Evolutionary conservation across 2,329 filamentous ascomycete genomes (phyloP), one percentile per base, ranked within the genome.

Genomic region (Alternaria ethzedia): DNA sequence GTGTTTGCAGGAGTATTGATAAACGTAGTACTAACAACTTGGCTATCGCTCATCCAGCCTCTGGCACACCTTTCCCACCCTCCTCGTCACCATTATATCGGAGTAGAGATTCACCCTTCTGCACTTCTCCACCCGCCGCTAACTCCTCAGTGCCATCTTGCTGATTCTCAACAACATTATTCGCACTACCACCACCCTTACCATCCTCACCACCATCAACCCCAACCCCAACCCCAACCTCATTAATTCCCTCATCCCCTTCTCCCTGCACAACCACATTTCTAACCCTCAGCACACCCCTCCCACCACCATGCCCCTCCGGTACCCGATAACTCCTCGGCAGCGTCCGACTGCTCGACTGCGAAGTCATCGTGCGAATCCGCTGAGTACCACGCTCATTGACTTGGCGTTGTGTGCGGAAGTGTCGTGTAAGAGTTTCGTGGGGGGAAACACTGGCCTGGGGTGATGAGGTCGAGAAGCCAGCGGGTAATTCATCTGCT

Each of bases 321-420:
- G 59, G 59, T 5, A 32, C 54, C 11, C 36, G 28, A 11, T 50
- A 57, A 26, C 54, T 61, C 25, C 45, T 47, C 26, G 59, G 59
- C 25, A 61, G 12, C 5, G 59, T 61, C 11, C 21, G 36, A 17
- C 26, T 44, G n/a, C 59, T 61, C 5, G 46, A 32, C 9, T 61
- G 59, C 8, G 32, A 57, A 11, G 32, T 52, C n/a, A 46, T n/a
- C 13, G n/a, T n/a, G n/a, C n/a, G n/a, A n/a, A n/a, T n/a, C n/a
- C n/a, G n/a, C n/a, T n/a, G n/a, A n/a, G n/a, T n/a, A n/a, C n/a
- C n/a, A n/a, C 21, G 49, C 20, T 23, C 20, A 21, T 52, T 52
- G 10, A 32, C 32, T n/a, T 47, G 21, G 8, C 28, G 32, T 13
- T 26, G 44, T 0, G 21, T 30, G 5, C 25, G 11, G 10, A 56